Base-by-base conservation (phyloP, 495 filamentous ascomycete genomes). In the Hypoxylon lienhwacheense region DNA sequence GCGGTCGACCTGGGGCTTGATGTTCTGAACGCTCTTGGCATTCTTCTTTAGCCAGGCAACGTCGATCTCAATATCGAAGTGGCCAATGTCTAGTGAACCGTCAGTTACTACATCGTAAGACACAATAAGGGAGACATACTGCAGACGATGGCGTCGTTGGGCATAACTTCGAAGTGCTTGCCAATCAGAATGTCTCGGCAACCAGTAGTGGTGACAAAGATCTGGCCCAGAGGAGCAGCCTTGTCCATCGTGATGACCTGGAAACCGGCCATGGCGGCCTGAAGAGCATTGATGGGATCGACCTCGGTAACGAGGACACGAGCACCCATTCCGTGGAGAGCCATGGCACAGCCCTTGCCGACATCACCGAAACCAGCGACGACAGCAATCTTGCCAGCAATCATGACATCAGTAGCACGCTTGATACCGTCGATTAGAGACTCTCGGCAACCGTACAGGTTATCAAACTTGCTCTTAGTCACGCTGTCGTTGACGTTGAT, bases 401-500 rank as follows among this genome's bases (percentile, higher is more conserved):
- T 90, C 93, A 98, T 98, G 73, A 97, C 93, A 81, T 98, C 93
- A 70, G 93, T 98, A 49, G 93, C 93, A 78, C 93, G 92, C 87
- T 97, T 98, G 84, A 98, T 98, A 75, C 93, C 93, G 74, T 98
- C 93, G 59, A 98, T 86, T 68, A 98, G 85, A 52, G 93, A 97
- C 81, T 98, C 93, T 70, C 90, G 86, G 89, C 93, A 98, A 62
- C 95, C 95, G 82, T 97, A 98, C 49, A 97, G 81, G 83, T 98
- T 98, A 84, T 98, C 93, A 73, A 98, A 98, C 81, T 98, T 98
- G 77, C 90, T 96, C 86, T 97, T 97, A 72, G 93, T 96, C 68
- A 97, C 91, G 54, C 88, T 89, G 82, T 97, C 91, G 80, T 98
- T 98, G 80, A 98, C 93, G 76, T 98, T 98, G 85, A 98, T 91